Evolutionary conservation across 2,329 filamentous ascomycete genomes (phyloP).

Genomic region (Botryotinia globosa): DNA sequence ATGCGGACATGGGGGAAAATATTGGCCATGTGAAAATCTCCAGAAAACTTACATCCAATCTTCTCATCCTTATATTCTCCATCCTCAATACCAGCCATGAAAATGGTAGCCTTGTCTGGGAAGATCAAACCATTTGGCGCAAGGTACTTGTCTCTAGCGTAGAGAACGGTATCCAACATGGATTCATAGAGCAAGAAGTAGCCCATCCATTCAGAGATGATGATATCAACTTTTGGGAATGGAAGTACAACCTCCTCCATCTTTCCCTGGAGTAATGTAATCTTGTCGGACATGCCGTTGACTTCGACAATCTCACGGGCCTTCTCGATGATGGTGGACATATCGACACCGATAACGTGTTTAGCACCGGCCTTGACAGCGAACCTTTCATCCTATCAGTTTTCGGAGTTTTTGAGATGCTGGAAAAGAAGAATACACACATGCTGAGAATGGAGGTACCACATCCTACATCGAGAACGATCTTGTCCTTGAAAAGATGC

Average conservation of each 20-base stretch:
- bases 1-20: background rate
- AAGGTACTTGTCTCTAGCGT: conserved; percentile 91
- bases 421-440: conserved; percentile 53
- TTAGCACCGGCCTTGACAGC: conserved; percentile 94
- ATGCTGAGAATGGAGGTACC: conserved; percentile 98
- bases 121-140: conserved; percentile 87
- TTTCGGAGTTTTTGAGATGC: background rate
- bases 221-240: conserved; percentile 95
- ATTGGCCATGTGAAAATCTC: background rate
- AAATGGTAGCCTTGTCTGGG: conserved; percentile 98
- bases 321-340: conserved; percentile 99
- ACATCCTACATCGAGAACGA: conserved; percentile 95
- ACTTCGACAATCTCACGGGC: conserved; percentile 88
- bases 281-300: conserved; percentile 93
- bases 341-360: conserved; percentile 98
- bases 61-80: conserved; percentile 99
- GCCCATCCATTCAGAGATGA: conserved; percentile 99
- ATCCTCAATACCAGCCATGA: conserved; percentile 94
- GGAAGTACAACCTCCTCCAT: conserved; percentile 98
- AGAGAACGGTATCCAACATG: conserved; percentile 98
- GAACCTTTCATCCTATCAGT: conserved; percentile 62
- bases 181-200: conserved; percentile 98
- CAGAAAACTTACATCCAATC: conserved; percentile 78
- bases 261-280: conserved; percentile 97
- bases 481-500: conserved; percentile 87